Evolutionary conservation across 495 filamentous ascomycete species (phyloP).

Genomic region (Monascus purpureus): DNA sequence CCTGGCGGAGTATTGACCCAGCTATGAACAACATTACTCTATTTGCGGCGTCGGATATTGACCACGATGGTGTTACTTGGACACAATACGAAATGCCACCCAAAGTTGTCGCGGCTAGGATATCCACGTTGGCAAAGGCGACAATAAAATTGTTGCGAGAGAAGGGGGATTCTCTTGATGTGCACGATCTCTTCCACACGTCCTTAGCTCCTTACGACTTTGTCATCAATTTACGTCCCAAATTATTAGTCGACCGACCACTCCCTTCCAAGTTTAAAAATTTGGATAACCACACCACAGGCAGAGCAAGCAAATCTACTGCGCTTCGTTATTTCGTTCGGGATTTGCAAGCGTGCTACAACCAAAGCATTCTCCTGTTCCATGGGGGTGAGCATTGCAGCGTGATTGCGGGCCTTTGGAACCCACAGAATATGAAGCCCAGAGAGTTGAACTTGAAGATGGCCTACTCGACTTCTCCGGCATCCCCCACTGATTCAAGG

Average conservation of each 20-base stretch:
- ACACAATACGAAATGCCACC: constrained; percentile 54
- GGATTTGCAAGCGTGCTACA: constrained; percentile 48
- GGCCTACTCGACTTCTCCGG: constrained; percentile 51
- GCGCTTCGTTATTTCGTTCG: constrained; percentile 35
- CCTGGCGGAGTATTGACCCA: constrained; percentile 71
- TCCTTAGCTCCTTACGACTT: constrained; percentile 71
- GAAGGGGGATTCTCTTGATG: constrained; percentile 40
- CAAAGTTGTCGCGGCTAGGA: constrained; percentile 72
- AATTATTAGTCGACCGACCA: constrained; percentile 16
- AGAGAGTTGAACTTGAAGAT: constrained; percentile 50
- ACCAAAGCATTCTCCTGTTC: constrained; percentile 59
- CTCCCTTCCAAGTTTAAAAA: constrained; percentile 54
- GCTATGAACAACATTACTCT: constrained; percentile 69
- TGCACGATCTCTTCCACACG: constrained; percentile 50
- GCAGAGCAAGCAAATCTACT: constrained; percentile 19
- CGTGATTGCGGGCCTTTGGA: constrained; percentile 71
- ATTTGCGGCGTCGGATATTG: constrained; percentile 70
- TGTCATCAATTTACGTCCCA: constrained; percentile 52
- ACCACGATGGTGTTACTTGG: constrained; percentile 64
- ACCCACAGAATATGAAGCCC: constrained; percentile 42
- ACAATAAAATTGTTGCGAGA: constrained; percentile 48
- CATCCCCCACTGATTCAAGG: constrained; percentile 9
- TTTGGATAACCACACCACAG: constrained; percentile 20
- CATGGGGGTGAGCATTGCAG: constrained; percentile 40
- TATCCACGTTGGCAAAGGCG: constrained; percentile 65